Conservation (phyloP, 2,329 filamentous ascomycete genomes). For the Colletotrichum abscissum region DNA sequence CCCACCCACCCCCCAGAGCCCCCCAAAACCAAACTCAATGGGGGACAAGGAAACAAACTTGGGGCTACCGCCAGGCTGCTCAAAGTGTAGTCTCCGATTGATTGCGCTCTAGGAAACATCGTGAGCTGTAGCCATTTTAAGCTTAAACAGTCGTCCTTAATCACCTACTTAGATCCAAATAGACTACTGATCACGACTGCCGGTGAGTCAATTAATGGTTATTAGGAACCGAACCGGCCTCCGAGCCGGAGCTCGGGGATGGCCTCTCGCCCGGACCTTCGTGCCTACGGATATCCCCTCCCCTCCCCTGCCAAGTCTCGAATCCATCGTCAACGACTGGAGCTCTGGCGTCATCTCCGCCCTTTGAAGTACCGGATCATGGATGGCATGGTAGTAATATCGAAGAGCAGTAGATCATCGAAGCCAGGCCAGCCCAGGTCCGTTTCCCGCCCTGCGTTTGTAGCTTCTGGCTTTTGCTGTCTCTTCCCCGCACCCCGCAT, state of each 20-base stretch:
- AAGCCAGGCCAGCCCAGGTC: not conserved
- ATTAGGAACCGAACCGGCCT: not conserved
- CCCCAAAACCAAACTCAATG: too few species aligned
- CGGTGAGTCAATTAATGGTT: not conserved
- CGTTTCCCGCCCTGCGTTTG: not conserved
- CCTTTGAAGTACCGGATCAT: not conserved
- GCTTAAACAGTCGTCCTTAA: not conserved
- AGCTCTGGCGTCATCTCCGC: not conserved
- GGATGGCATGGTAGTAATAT: not conserved
- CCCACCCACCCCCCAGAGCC: not conserved
- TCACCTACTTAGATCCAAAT: too few species aligned
- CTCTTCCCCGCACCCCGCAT: constrained; percentile 2
- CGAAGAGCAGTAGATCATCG: not conserved
- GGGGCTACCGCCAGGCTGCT: too few species aligned
- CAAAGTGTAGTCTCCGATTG: too few species aligned
- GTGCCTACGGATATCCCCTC: too few species aligned
- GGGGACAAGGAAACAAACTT: too few species aligned
- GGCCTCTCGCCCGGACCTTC: not conserved
- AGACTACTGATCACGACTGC: not conserved
- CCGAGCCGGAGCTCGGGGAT: not conserved
- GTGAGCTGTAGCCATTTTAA: not conserved
- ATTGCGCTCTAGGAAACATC: not conserved
- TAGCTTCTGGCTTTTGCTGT: not conserved
- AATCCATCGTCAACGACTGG: not conserved
- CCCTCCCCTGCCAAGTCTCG: not conserved